phyloP scores from a whole-genome alignment of 2,329 filamentous ascomycete genomes.

The Calonectria henricotiae region DNA sequence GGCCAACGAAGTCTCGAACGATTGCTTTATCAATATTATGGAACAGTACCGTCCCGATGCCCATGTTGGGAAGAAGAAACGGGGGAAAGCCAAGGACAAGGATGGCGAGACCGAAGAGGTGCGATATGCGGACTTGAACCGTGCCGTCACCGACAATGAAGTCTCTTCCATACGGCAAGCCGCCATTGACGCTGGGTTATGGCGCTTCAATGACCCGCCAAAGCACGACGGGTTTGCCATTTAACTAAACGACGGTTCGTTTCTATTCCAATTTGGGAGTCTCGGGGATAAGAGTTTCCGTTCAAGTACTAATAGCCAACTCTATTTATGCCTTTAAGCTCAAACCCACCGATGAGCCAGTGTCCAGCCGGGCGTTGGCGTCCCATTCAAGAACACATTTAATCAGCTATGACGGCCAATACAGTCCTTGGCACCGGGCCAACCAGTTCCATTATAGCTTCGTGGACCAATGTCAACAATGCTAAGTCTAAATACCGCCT shows the following conservation, averaged over 20 bases:
- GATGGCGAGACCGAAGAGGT: slow-evolving; percentile 62
- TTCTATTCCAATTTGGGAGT: not conserved
- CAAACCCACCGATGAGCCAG: not conserved
- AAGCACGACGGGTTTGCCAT: slow-evolving; percentile 69
- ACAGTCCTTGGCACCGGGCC: not conserved
- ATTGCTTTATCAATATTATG: slow-evolving; percentile 90
- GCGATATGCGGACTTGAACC: slow-evolving; percentile 84
- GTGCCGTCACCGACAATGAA: slow-evolving; percentile 67
- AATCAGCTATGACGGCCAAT: slow-evolving; percentile 12
- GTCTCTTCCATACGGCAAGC: slow-evolving; percentile 77
- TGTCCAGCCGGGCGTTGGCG: not conserved
- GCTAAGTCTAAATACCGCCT: slow-evolving; percentile 26
- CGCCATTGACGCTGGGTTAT: slow-evolving; percentile 81
- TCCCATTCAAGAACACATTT: slow-evolving; percentile 19
- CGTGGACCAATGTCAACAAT: slow-evolving; percentile 37
- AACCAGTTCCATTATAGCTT: not conserved
- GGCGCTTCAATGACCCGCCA: slow-evolving; percentile 82
- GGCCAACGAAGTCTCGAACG: slow-evolving; percentile 79
- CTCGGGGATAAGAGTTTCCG: slow-evolving; percentile 18
- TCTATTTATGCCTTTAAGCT: not conserved
- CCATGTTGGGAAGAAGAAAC: slow-evolving; percentile 81
- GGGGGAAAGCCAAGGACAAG: slow-evolving; percentile 43
- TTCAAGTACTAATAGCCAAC: not conserved
- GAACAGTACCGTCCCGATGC: slow-evolving; percentile 89
- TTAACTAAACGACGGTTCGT: slow-evolving; percentile 51